A percentile compares a stretch with the other conserved stretches of the same genome.
phyloP scores from a whole-genome alignment of 2,329 filamentous ascomycete species.

The Arthrobotrys megalospora region DNA sequence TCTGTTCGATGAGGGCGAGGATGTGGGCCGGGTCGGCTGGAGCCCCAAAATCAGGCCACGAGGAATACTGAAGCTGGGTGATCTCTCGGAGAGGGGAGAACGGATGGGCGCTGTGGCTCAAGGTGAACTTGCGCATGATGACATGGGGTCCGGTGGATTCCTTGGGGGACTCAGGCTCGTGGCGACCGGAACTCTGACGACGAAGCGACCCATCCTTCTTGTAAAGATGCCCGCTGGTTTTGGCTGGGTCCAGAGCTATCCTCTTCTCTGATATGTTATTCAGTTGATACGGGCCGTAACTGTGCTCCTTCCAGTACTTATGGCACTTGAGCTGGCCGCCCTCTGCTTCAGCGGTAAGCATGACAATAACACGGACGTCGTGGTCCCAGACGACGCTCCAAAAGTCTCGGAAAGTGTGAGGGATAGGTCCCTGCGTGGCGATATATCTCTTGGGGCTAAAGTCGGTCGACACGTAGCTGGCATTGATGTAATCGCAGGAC shows the following conservation, averaged over 20 bases:
- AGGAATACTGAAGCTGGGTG: constrained; percentile 92
- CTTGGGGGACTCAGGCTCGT: constrained; percentile 57
- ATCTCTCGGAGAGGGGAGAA: constrained; percentile 91
- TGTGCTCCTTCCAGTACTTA: constrained; percentile 86
- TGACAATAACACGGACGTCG: constrained; percentile 93
- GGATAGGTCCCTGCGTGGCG: constrained; percentile 92
- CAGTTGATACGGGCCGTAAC: constrained; percentile 83
- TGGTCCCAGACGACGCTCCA: constrained; percentile 99
- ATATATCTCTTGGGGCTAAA: constrained; percentile 94
- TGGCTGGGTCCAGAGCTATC: constrained; percentile 78
- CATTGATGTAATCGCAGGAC: constrained; percentile 94
- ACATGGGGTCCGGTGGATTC: constrained; percentile 79
- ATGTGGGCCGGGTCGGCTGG: constrained; percentile 90
- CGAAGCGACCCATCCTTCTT: constrained; percentile 63
- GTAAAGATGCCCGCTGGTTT: constrained; percentile 65
- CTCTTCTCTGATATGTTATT: constrained; percentile 85
- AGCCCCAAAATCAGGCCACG: constrained; percentile 98
- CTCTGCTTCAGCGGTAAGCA: constrained; percentile 94
- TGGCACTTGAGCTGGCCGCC: constrained; percentile 95
- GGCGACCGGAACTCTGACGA: constrained; percentile 57
- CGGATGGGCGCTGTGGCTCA: constrained; percentile 82
- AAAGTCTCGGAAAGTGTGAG: constrained; percentile 94
- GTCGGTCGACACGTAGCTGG: constrained; percentile 84
- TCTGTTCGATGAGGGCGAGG: constrained; percentile 87
- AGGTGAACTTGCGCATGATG: constrained; percentile 86